A percentile compares a stretch with the other conserved stretches of the same genome.
phyloP scores from a whole-genome alignment of 768 basidiomycete genomes.

The Hygrocybe coccinea region DNA sequence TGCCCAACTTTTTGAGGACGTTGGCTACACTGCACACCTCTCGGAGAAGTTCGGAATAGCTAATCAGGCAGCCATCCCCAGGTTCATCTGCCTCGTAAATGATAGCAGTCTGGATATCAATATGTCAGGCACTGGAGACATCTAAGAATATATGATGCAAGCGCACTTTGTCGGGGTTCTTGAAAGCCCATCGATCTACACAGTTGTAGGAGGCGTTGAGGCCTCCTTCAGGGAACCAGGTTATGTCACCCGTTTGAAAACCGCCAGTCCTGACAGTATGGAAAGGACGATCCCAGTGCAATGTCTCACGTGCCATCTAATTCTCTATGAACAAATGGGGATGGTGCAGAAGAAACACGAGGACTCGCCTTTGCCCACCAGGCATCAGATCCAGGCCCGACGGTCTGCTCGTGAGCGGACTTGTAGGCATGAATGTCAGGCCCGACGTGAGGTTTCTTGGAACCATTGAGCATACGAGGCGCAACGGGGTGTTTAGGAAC shows the following conservation, averaged over 20 bases:
- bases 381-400: constrained; percentile 71
- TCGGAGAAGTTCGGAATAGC: constrained; percentile 80
- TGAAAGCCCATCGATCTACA: constrained; percentile 93
- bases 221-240: constrained; percentile 95
- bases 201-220: constrained; percentile 96
- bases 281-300: constrained; percentile 90
- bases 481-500: constrained; percentile 66
- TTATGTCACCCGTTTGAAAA: constrained; percentile 81
- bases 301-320: constrained; percentile 65
- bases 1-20: constrained; percentile 80
- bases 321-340: not conserved
- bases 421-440: constrained; percentile 75
- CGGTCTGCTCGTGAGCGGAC: constrained; percentile 58
- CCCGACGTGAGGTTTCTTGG: constrained; percentile 71
- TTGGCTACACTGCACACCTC: constrained; percentile 90
- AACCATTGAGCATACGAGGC: constrained; percentile 58
- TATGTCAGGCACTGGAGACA: not conserved
- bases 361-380: constrained; percentile 83
- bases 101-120: constrained; percentile 67
- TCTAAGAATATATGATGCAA: not conserved
- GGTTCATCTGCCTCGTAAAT: constrained; percentile 99
- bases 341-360: not conserved
- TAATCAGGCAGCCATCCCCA: constrained; percentile 66
- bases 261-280: constrained; percentile 76
- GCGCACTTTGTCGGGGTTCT: constrained; percentile 71